phyloP scores from a whole-genome alignment of 2,329 filamentous ascomycete species.

The Tolypocladium sp. region DNA sequence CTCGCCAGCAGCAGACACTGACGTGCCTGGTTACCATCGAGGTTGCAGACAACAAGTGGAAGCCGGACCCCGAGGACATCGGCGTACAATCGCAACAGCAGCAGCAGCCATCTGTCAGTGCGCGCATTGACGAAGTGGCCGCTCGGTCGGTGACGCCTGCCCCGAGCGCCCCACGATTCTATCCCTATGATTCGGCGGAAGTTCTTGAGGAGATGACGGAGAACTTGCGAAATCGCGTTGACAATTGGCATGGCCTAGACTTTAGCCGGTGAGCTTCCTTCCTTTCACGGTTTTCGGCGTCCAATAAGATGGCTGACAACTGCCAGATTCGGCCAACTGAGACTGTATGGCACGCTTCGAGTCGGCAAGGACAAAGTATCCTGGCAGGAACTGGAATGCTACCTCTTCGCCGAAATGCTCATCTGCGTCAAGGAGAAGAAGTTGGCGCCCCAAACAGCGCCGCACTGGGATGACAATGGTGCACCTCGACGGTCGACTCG shows the following conservation, averaged over 20 bases:
- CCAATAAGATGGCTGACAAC: conserved; percentile 5
- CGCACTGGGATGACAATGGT: conserved; percentile 58
- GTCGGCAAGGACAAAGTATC: conserved; percentile 94
- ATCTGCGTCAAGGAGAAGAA: conserved; percentile 99
- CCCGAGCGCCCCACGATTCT: conserved; percentile 48
- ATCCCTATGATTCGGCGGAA: conserved; percentile 67
- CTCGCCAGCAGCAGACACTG: conserved; percentile 86
- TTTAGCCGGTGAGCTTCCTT: conserved; percentile 58
- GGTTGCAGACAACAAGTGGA: conserved; percentile 87
- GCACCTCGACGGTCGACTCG: conserved; percentile 56
- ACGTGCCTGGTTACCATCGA: conserved; percentile 93
- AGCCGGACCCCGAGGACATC: conserved; percentile 73
- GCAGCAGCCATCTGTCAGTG: conserved; percentile 26
- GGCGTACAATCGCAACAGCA: conserved; percentile 38
- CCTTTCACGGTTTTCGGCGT: background rate
- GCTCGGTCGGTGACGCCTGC: conserved; percentile 51
- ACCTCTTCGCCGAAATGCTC: conserved; percentile 95
- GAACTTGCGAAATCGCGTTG: conserved; percentile 74
- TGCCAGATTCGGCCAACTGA: conserved; percentile 79
- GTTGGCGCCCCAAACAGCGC: conserved; percentile 33
- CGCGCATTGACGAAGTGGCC: conserved; percentile 43
- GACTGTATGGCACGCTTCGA: conserved; percentile 78
- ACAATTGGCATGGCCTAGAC: conserved; percentile 97
- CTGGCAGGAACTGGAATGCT: conserved; percentile 97
- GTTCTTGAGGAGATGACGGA: conserved; percentile 80